Conservation (phyloP, 768 basidiomycete species). For the Butyriboletus loyo region DNA sequence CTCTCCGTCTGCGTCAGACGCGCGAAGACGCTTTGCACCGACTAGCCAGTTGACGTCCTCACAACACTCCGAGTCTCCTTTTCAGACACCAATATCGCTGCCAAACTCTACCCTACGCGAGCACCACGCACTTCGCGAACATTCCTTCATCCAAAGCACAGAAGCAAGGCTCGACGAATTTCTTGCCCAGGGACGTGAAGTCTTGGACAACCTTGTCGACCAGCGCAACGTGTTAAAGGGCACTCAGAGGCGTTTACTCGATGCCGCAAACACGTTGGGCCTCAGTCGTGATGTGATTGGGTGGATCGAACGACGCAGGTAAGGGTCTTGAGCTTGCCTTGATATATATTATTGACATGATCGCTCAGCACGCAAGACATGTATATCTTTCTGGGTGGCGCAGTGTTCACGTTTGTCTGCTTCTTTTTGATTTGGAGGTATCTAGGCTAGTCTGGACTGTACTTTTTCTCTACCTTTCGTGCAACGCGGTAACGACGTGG, state of each 20-base stretch:
- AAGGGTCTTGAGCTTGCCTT: conserved; percentile 1
- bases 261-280: conserved; percentile 92
- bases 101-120: conserved; percentile 60
- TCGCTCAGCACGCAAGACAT: conserved; percentile 82
- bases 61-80: conserved; percentile 85
- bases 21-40: conserved; percentile 61
- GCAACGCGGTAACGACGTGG: conserved; percentile 1
- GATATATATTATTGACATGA: conserved; percentile 8
- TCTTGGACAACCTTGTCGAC: conserved; percentile 87
- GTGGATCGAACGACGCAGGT: conserved; percentile 97
- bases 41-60: conserved; percentile 37
- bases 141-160: conserved; percentile 83
- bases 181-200: conserved; percentile 87
- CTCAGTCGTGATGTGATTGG: conserved; percentile 92
- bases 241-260: conserved; percentile 81
- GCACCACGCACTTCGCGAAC: conserved; percentile 80
- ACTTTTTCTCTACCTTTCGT: background rate
- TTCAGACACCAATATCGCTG: conserved; percentile 57
- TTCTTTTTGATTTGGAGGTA: conserved; percentile 94
- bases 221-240: conserved; percentile 94
- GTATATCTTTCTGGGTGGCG: conserved; percentile 88
- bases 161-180: conserved; percentile 85
- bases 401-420: conserved; percentile 84
- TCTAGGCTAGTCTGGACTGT: conserved; percentile 49
- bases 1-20: conserved; percentile 38